Evolutionary conservation across 2,329 filamentous ascomycete genomes (phyloP), one percentile per base, ranked within the genome.

Genomic region (Exophiala sp.): DNA sequence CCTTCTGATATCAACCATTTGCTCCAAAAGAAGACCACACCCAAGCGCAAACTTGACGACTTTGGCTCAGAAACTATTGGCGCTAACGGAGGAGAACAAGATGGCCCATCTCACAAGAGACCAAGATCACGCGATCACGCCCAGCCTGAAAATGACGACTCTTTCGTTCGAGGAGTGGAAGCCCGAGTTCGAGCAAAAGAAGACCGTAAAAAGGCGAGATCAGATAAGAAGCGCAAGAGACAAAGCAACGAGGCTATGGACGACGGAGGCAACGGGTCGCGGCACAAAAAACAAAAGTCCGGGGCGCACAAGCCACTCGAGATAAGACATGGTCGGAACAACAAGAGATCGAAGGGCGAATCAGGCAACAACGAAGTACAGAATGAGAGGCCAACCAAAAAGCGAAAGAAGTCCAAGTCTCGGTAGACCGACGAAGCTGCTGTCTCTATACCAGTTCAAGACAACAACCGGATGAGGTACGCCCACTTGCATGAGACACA

Each of bases 131-230:
- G 34, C 14, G 51, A 18, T 16, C 35, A 50, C 10, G 12, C 34
- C 5, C 35, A 38, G 24, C 33, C 38, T 10, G 40, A 21, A 21
- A 42, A 40, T 14, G 52, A 59, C n/a, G 46, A 67, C 21, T 65
- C 63, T n/a, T 64, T 68, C 18, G 56, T 65, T n/a, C 54, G 60
- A 34, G 74, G 76, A 41, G 75, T 78, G 0, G 72, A 75, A 52
- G 69, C 69, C 18, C 65, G 72, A 16, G 53, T 76, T 32, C 68
- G 66, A 41, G 71, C 74, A 41, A 75, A 71, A 52, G 73, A 75
- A 52, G 69, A 73, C 47, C 64, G 63, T 10, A 69, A 71, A 14
- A 66, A 66, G 42, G 54, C 66, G 2, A 70, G 69, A 42, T 56
- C 64, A 3, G 68, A 72, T 39, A 71, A 66, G 68, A 76, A 71